phyloP scores from a whole-genome alignment of 75 land plant species.

The Picea glauca region DNA sequence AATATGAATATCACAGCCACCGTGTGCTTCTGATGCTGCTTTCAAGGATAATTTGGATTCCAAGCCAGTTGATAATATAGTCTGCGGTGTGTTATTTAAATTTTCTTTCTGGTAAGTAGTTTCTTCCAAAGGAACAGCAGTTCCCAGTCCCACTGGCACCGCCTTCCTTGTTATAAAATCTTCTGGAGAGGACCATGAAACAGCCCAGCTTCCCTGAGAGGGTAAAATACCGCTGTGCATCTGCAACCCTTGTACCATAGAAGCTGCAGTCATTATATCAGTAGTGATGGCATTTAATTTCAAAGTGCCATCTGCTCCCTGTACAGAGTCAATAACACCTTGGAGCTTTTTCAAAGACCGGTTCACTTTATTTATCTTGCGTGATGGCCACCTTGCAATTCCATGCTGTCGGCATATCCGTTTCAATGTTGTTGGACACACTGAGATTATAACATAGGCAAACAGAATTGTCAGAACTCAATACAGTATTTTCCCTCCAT shows the following conservation, averaged over 20 bases:
- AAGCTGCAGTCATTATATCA: conserved; percentile 31
- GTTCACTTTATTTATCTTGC: conserved; percentile 51
- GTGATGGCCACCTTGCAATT: conserved; percentile 59
- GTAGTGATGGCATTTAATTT: conserved; percentile 22
- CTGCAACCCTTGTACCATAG: conserved; percentile 16
- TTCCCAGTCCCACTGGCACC: not conserved
- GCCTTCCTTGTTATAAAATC: conserved; percentile 14
- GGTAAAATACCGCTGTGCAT: not conserved
- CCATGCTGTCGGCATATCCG: conserved; percentile 62
- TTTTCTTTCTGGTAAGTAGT: conserved; percentile 1
- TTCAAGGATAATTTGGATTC: not conserved
- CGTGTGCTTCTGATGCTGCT: not conserved
- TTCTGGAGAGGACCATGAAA: not conserved
- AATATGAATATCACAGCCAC: not conserved
- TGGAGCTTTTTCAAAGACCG: conserved; percentile 39
- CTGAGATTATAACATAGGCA: conserved; percentile 22
- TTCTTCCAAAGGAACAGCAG: not conserved
- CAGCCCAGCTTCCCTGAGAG: not conserved
- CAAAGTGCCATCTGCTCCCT: conserved; percentile 39
- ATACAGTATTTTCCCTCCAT: not conserved
- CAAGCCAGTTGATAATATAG: not conserved
- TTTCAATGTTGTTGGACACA: conserved; percentile 55
- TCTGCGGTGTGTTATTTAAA: not conserved
- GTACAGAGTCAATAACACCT: conserved; percentile 52
- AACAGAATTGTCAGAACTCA: not conserved